Evolutionary conservation across 441 rosid species (phyloP).

Genomic region (Biscutella laevigata): DNA sequence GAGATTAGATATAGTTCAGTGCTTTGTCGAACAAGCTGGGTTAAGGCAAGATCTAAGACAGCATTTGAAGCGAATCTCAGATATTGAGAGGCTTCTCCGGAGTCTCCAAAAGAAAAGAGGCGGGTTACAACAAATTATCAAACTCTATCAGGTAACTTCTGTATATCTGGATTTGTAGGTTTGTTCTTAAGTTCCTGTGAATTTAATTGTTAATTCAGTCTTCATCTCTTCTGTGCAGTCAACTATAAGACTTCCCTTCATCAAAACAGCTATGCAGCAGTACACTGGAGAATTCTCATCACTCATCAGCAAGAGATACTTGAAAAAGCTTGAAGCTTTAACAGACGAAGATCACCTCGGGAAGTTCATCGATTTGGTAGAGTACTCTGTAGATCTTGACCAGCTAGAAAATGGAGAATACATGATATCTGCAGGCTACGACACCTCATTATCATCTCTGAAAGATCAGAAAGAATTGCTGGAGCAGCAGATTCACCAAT

Average conservation of each 20-base stretch:
- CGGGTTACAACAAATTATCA: slow-evolving; percentile 81
- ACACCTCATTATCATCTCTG: slow-evolving; percentile 52
- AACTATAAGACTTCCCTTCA: slow-evolving; percentile 72
- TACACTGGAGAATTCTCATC: slow-evolving; percentile 63
- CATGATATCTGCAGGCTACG: slow-evolving; percentile 90
- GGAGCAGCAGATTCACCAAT: slow-evolving; percentile 65
- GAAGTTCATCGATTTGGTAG: slow-evolving; percentile 75
- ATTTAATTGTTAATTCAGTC: background rate
- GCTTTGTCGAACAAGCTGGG: slow-evolving; percentile 85
- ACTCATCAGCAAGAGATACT: slow-evolving; percentile 59
- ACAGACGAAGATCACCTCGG: slow-evolving; percentile 70
- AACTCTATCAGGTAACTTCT: slow-evolving; percentile 71
- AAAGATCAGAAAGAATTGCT: slow-evolving; percentile 72
- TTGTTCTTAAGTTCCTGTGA: background rate
- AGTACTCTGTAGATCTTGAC: slow-evolving; percentile 82
- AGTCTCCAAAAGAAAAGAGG: slow-evolving; percentile 65
- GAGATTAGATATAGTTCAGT: slow-evolving; percentile 85
- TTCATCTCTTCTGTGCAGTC: slow-evolving; percentile 53
- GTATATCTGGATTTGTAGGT: background rate
- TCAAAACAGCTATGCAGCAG: slow-evolving; percentile 59
- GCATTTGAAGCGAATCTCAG: slow-evolving; percentile 86
- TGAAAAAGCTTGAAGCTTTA: slow-evolving; percentile 44
- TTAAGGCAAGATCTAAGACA: slow-evolving; percentile 90
- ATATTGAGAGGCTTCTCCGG: slow-evolving; percentile 62
- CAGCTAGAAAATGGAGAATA: slow-evolving; percentile 94